A percentile compares a stretch with the other conserved stretches of the same genome.
Conservation (phyloP, 805 yeast species). For the Cyberlindnera mycetangii region DNA sequence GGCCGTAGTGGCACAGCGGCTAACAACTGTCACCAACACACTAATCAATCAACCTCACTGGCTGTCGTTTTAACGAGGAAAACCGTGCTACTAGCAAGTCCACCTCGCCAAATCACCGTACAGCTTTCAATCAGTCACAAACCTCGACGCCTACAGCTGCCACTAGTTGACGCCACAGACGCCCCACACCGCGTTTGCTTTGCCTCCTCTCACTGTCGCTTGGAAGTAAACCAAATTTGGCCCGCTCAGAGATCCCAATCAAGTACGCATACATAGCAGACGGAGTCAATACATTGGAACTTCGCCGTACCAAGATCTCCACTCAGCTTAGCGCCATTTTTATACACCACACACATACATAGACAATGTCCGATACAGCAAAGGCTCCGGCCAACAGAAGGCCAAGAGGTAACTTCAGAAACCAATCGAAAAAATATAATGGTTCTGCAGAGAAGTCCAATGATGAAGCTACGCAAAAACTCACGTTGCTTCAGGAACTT, state of each 20-base stretch:
- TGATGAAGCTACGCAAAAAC: slow-evolving; percentile 36
- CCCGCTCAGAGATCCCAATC: slow-evolving; percentile 3
- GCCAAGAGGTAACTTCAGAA: slow-evolving; percentile 38
- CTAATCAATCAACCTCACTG: background rate
- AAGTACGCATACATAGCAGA: background rate
- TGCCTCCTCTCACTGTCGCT: background rate
- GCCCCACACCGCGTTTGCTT: background rate
- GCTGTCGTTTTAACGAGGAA: background rate
- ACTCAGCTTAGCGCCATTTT: background rate
- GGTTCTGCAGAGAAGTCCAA: slow-evolving; percentile 24
- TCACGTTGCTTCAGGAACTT: slow-evolving; percentile 68
- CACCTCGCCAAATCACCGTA: background rate
- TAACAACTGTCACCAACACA: background rate
- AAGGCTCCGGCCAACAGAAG: slow-evolving; percentile 22
- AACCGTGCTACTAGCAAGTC: background rate
- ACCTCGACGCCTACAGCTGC: too few relatives aligned
- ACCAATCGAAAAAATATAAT: slow-evolving; percentile 40
- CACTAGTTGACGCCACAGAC: too few relatives aligned
- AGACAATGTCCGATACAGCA: slow-evolving; percentile 18
- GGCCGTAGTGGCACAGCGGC: background rate
- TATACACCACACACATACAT: slow-evolving; percentile 3
- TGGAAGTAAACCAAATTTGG: background rate
- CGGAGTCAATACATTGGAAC: background rate
- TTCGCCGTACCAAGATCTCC: background rate
- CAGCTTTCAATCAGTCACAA: background rate